These are phyloP conservation scores for Nitzschia sp. DNA, from an alignment of 108 stramenopile genomes.

Conservation along the genomic window DNA sequence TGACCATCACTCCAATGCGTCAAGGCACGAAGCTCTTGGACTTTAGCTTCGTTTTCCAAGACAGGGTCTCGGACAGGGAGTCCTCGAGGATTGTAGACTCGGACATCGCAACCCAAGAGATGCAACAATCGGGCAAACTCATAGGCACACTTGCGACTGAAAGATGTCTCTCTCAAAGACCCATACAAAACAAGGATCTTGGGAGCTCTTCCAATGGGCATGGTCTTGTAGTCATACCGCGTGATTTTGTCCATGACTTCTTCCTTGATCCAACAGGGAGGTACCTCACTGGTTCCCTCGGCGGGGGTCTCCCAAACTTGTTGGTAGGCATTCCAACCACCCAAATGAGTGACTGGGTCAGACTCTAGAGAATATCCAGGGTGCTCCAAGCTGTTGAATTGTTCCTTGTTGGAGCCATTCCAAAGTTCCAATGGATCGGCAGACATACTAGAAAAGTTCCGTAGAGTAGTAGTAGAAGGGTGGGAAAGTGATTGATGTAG, in stretches of 20 bases:
- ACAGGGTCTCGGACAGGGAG: slow-evolving; percentile 61
- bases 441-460: neutral
- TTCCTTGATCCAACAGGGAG: slow-evolving; percentile 42
- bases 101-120: slow-evolving; percentile 57
- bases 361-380: slow-evolving; percentile 47
- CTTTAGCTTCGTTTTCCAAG: slow-evolving; percentile 53
- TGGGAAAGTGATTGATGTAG: too few relatives aligned
- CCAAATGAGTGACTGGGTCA: slow-evolving; percentile 34
- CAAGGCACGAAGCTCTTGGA: slow-evolving; percentile 58
- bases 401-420: slow-evolving; percentile 34
- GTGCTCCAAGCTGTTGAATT: slow-evolving; percentile 35
- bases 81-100: slow-evolving; percentile 57
- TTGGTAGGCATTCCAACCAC: slow-evolving; percentile 55
- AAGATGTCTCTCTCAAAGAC: slow-evolving; percentile 50
- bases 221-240: slow-evolving; percentile 38
- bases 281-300: slow-evolving; percentile 1
- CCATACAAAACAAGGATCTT: slow-evolving; percentile 55
- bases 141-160: slow-evolving; percentile 41
- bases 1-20: slow-evolving; percentile 67
- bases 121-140: slow-evolving; percentile 62
- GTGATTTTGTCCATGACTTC: slow-evolving; percentile 36
- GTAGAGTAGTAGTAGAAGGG: neutral
- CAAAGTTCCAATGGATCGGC: slow-evolving; percentile 10
- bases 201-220: slow-evolving; percentile 53
- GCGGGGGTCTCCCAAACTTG: slow-evolving; percentile 21